Evolutionary conservation across 495 filamentous ascomycete species (phyloP).

Genomic region (Hypoxylon crocopeplum): DNA sequence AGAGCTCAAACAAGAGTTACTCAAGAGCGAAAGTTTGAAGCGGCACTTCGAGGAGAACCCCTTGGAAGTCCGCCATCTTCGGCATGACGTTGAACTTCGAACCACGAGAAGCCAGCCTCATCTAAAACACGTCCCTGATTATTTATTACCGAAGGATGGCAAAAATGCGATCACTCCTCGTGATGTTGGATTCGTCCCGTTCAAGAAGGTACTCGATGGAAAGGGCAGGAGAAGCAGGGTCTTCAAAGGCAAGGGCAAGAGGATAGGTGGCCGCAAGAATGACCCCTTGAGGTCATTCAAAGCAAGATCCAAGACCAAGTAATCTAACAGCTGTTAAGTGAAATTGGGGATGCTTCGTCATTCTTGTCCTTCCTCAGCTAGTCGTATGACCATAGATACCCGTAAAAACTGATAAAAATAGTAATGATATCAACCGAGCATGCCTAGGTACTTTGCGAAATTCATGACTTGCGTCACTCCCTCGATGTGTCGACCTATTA

Average conservation of each 20-base stretch:
- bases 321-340: conserved; percentile 1
- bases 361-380: conserved; percentile 8
- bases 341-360: neutral
- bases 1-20: conserved; percentile 85
- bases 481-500: too few relatives aligned
- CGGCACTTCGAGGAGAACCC: conserved; percentile 98
- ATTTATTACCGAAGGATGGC: conserved; percentile 84
- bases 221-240: conserved; percentile 77
- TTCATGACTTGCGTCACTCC: too few relatives aligned
- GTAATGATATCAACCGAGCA: too few relatives aligned
- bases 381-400: conserved; percentile 24
- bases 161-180: conserved; percentile 67
- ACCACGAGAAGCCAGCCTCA: conserved; percentile 82
- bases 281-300: conserved; percentile 95
- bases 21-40: conserved; percentile 92
- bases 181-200: conserved; percentile 74
- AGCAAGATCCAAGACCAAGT: conserved; percentile 54
- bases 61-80: conserved; percentile 79
- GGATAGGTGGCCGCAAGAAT: conserved; percentile 58
- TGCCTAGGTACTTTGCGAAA: too few relatives aligned
- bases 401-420: conserved; percentile 9
- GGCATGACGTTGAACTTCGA: conserved; percentile 89
- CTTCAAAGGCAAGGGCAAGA: conserved; percentile 62
- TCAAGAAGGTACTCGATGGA: conserved; percentile 66
- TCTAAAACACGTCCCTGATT: conserved; percentile 94